These are phyloP conservation scores for Thalia dealbata DNA, from an alignment of 176 grass and related monocot genomes.

Conservation along the genomic window DNA sequence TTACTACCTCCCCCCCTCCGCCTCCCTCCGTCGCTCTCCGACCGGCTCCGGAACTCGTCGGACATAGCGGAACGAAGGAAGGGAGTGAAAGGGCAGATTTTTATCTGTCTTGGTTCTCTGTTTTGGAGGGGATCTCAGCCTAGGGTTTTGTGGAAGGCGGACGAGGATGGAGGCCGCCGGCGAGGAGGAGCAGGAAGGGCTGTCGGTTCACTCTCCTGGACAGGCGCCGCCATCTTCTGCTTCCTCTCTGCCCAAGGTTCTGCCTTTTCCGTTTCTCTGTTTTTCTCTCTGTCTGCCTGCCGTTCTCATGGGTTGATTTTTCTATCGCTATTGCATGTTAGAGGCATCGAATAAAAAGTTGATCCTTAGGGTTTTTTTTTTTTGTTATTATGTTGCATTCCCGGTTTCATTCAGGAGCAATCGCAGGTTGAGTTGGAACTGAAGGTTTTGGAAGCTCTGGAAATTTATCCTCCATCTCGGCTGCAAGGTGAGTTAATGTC, in stretches of 20 bases:
- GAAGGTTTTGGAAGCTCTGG: slow-evolving; percentile 30
- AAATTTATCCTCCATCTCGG: slow-evolving; percentile 31
- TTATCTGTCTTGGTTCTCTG: not conserved
- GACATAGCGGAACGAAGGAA: not conserved
- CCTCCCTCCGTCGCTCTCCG: too few relatives aligned
- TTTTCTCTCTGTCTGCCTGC: too few relatives aligned
- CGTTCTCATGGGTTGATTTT: not conserved
- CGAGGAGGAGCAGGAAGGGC: slow-evolving; percentile 41
- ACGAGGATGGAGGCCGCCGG: slow-evolving; percentile 29
- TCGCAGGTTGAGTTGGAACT: slow-evolving; percentile 41
- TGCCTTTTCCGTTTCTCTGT: not conserved
- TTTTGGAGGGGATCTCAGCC: not conserved
- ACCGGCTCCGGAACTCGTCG: not conserved
- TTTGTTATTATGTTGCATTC: slow-evolving; percentile 14
- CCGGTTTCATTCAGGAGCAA: slow-evolving; percentile 27
- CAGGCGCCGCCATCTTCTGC: slow-evolving; percentile 62
- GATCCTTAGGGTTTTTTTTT: not conserved
- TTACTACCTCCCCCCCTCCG: too few relatives aligned
- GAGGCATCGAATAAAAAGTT: not conserved
- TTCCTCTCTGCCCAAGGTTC: slow-evolving; percentile 59
- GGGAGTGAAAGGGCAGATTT: not conserved
- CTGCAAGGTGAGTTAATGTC: slow-evolving; percentile 25
- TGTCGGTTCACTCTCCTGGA: slow-evolving; percentile 37
- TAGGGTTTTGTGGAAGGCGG: not conserved
- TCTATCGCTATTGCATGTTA: not conserved